Evolutionary conservation across 176 grass and related monocot species (phyloP).

Genomic region (Ensete ventricosum): DNA sequence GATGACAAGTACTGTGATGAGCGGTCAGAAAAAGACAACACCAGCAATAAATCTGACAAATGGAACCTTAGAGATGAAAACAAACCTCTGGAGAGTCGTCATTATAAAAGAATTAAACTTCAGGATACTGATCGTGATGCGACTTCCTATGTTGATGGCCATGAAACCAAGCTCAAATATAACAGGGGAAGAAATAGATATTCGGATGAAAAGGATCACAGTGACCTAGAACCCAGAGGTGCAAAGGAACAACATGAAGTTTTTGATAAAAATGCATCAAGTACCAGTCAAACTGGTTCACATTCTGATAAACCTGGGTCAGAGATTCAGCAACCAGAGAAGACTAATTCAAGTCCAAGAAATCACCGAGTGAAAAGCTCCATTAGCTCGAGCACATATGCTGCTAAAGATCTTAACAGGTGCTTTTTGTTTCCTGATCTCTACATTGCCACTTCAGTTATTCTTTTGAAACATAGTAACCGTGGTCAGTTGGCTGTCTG

Average conservation of each 20-base stretch:
- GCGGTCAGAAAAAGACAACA: slow-evolving; percentile 19
- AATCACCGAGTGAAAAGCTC: slow-evolving; percentile 23
- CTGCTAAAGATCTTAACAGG: slow-evolving; percentile 34
- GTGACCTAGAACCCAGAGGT: slow-evolving; percentile 16
- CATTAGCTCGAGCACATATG: slow-evolving; percentile 21
- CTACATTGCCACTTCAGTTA: not conserved
- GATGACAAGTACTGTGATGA: slow-evolving; percentile 20
- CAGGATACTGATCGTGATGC: slow-evolving; percentile 11
- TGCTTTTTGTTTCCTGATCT: slow-evolving; percentile 5
- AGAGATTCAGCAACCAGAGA: slow-evolving; percentile 22
- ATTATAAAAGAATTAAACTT: slow-evolving; percentile 26
- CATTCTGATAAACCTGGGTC: slow-evolving; percentile 20
- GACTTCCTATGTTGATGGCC: slow-evolving; percentile 10
- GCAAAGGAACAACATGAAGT: slow-evolving; percentile 26
- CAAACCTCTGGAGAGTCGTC: slow-evolving; percentile 9
- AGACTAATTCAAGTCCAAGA: slow-evolving; percentile 27
- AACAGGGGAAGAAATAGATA: slow-evolving; percentile 30
- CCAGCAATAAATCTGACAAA: slow-evolving; percentile 22
- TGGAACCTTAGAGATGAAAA: slow-evolving; percentile 28
- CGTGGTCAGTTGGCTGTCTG: not conserved
- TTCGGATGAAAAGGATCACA: slow-evolving; percentile 28
- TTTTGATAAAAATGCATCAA: slow-evolving; percentile 22
- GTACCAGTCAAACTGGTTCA: slow-evolving; percentile 13
- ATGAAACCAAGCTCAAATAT: slow-evolving; percentile 29
- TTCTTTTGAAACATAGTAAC: not conserved